Evolutionary conservation across 1,284 basidiomycete genomes (phyloP).

Genomic region (Apiotrichum gracile): DNA sequence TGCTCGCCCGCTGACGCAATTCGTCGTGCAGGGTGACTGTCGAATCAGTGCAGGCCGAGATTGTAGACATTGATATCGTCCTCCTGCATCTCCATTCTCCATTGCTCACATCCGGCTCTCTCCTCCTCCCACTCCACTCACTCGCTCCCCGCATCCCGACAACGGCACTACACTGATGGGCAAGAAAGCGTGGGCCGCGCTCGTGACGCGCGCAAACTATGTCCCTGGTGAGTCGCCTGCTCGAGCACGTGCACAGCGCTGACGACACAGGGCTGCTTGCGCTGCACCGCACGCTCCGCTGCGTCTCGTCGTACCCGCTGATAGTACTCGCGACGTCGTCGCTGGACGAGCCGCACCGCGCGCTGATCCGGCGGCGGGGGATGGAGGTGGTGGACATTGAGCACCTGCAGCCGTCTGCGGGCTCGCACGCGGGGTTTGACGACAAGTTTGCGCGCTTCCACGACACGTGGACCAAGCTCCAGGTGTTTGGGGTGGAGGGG

Average conservation of each 20-base stretch:
- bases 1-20: no score
- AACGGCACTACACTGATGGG: not conserved
- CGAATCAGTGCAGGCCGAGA: no score
- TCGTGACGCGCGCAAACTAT: conserved; percentile 63
- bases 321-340: conserved; percentile 70
- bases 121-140: not conserved
- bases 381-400: conserved; percentile 60
- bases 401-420: conserved; percentile 56
- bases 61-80: no score
- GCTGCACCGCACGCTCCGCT: conserved; percentile 60
- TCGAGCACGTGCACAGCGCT: not conserved
- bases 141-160: not conserved
- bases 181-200: conserved; percentile 55
- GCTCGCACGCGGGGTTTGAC: conserved; percentile 48
- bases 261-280: conserved; percentile 53
- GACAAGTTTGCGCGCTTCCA: conserved; percentile 55
- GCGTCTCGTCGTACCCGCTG: conserved; percentile 69
- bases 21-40: no score
- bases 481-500: conserved; percentile 67
- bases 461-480: conserved; percentile 87
- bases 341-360: conserved; percentile 55
- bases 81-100: no score
- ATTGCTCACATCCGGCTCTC: not conserved
- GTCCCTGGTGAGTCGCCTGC: conserved; percentile 48
- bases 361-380: conserved; percentile 54